phyloP scores from a whole-genome alignment of 805 yeast genomes.

The Yamadazyma sp. region DNA sequence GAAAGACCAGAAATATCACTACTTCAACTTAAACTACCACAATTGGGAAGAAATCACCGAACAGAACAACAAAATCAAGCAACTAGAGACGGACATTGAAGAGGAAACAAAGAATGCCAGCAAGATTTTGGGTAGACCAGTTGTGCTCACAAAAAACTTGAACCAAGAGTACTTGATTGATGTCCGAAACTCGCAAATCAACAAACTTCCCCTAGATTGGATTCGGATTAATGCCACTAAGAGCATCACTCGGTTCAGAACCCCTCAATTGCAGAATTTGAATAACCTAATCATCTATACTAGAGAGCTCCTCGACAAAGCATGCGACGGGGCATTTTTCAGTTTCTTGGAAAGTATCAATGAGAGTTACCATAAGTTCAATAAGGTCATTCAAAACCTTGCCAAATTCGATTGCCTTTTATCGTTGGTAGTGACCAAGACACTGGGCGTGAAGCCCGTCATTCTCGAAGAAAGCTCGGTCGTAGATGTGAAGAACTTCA shows the following conservation, averaged over 20 bases:
- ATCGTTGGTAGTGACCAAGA: constrained; percentile 63
- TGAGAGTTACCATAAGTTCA: constrained; percentile 30
- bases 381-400: constrained; percentile 45
- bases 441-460: constrained; percentile 45
- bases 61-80: constrained; percentile 38
- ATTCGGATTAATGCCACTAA: constrained; percentile 68
- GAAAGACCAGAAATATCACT: constrained; percentile 45
- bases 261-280: constrained; percentile 56
- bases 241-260: constrained; percentile 67
- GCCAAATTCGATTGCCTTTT: constrained; percentile 65
- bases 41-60: constrained; percentile 41
- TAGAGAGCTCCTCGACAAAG: constrained; percentile 50
- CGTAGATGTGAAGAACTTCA: constrained; percentile 53
- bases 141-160: constrained; percentile 51
- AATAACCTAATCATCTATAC: constrained; percentile 59
- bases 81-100: constrained; percentile 47
- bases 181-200: constrained; percentile 58
- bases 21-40: constrained; percentile 37
- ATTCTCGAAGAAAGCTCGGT: constrained; percentile 40
- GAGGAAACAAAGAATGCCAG: constrained; percentile 53
- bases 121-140: constrained; percentile 51
- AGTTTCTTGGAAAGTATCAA: constrained; percentile 39
- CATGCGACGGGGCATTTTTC: constrained; percentile 48
- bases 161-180: constrained; percentile 77
- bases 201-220: constrained; percentile 72